These are phyloP conservation scores for Strigomonas culicis DNA, from an alignment of 208 protist genomes.

Conservation along the genomic window DNA sequence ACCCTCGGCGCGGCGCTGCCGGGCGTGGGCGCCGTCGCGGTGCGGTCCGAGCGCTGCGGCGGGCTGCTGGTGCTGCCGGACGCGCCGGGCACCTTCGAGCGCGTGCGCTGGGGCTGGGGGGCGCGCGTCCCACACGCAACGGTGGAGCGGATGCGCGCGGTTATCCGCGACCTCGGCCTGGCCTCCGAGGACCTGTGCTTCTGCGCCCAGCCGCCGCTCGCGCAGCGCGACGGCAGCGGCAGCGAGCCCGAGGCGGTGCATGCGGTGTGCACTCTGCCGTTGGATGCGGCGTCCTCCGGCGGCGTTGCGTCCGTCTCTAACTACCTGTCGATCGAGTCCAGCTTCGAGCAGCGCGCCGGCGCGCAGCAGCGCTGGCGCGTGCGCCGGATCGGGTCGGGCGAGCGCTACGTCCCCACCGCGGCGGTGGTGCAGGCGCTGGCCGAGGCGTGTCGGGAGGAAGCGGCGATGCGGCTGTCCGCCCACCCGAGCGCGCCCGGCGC, in stretches of 20 bases:
- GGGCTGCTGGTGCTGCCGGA: neutral
- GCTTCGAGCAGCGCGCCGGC: conserved; percentile 34
- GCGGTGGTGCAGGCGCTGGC: conserved; percentile 9
- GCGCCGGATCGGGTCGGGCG: neutral
- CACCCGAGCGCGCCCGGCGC: neutral
- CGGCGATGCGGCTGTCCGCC: neutral
- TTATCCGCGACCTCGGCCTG: neutral
- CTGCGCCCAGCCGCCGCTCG: neutral
- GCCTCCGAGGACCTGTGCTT: neutral
- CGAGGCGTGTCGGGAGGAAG: neutral
- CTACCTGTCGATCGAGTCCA: conserved; percentile 34
- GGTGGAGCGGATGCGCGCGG: neutral
- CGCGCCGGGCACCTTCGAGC: neutral
- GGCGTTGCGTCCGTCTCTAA: conserved; percentile 19
- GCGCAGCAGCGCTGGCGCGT: neutral
- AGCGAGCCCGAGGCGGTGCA: neutral
- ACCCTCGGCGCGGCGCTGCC: neutral
- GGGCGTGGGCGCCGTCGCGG: neutral
- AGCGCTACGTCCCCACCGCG: conserved; percentile 15
- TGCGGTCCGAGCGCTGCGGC: conserved; percentile 4
- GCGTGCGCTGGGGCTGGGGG: neutral
- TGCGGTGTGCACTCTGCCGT: conserved; percentile 14
- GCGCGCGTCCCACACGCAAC: neutral
- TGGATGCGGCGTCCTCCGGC: neutral
- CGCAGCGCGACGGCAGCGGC: neutral